Percentiles rank a stretch among this genome's conserved stretches.
These are phyloP conservation scores for Trypanosoma boissoni DNA, from an alignment of 208 protist genomes.

Conservation along the genomic window DNA sequence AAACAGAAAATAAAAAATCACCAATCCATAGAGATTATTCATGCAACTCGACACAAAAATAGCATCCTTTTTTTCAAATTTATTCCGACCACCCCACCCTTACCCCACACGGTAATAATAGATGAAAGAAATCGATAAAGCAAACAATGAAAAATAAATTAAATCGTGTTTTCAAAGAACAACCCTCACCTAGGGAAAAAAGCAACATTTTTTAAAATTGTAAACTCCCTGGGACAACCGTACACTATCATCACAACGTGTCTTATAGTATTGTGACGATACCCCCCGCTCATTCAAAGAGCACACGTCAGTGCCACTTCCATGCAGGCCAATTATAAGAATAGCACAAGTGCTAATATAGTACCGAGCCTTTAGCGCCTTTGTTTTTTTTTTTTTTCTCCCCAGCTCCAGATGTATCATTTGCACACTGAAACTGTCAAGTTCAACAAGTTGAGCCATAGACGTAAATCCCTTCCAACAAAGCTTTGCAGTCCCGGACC, in stretches of 20 bases:
- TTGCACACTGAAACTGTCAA: slow-evolving; percentile 41
- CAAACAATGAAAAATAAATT: not conserved
- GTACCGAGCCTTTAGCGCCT: slow-evolving; percentile 34
- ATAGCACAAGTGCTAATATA: slow-evolving; percentile 45
- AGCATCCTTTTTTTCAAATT: too few species aligned
- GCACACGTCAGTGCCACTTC: slow-evolving; percentile 33
- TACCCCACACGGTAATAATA: too few species aligned
- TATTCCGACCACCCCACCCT: too few species aligned
- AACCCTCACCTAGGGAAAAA: not conserved
- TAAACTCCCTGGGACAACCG: slow-evolving; percentile 3
- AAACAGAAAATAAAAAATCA: too few species aligned
- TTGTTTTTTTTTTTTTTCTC: too few species aligned
- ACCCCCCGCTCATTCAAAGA: slow-evolving; percentile 42
- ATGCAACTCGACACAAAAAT: too few species aligned
- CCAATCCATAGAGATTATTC: too few species aligned
- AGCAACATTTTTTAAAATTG: slow-evolving; percentile 1
- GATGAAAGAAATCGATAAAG: slow-evolving; percentile 15
- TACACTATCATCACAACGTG: slow-evolving; percentile 45
- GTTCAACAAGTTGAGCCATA: slow-evolving; percentile 27
- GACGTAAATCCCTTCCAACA: slow-evolving; percentile 18
- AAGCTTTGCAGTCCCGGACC: too few species aligned
- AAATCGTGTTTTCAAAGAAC: not conserved
- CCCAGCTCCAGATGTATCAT: slow-evolving; percentile 24
- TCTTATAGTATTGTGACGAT: slow-evolving; percentile 21
- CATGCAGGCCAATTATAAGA: slow-evolving; percentile 45